These are phyloP conservation scores for Nasturtium officinale DNA, from an alignment of 345 rosid genomes.

Conservation along the genomic window DNA sequence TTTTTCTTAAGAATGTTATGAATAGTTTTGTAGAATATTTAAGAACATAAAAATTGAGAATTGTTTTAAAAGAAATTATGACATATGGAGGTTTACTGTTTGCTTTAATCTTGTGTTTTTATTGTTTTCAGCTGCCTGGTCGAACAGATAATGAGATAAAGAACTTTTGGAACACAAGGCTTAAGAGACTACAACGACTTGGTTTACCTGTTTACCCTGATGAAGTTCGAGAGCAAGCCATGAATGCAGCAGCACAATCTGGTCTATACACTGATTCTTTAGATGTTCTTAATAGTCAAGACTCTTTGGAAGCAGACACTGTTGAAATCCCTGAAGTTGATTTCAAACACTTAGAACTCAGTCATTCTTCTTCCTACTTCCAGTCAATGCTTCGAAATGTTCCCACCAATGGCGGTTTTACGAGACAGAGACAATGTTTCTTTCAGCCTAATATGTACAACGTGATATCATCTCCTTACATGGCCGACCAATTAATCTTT, in stretches of 20 bases:
- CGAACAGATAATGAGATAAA: conserved; percentile 81
- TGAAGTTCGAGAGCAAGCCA: conserved; percentile 48
- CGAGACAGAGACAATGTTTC: conserved; percentile 5
- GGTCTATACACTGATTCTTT: conserved; percentile 37
- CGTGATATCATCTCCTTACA: conserved; percentile 18
- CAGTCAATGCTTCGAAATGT: conserved; percentile 14
- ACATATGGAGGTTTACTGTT: no score
- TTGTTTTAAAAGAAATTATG: no score
- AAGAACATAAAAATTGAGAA: no score
- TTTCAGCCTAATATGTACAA: conserved; percentile 22
- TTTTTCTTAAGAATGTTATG: no score
- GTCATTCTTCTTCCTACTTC: not conserved
- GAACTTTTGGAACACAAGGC: conserved; percentile 71
- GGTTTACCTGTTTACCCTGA: conserved; percentile 69
- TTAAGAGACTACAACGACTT: conserved; percentile 58
- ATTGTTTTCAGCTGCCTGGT: conserved; percentile 56
- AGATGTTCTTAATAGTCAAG: conserved; percentile 42
- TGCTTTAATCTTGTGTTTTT: no score
- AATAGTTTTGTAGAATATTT: no score
- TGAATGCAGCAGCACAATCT: conserved; percentile 45
- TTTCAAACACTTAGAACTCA: conserved; percentile 49
- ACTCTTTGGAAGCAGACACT: conserved; percentile 42
- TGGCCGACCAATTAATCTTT: conserved; percentile 11
- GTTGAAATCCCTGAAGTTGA: conserved; percentile 55
- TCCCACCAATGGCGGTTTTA: not conserved